phyloP scores from a whole-genome alignment of 2,329 filamentous ascomycete species.

The Neonectria ditissima region DNA sequence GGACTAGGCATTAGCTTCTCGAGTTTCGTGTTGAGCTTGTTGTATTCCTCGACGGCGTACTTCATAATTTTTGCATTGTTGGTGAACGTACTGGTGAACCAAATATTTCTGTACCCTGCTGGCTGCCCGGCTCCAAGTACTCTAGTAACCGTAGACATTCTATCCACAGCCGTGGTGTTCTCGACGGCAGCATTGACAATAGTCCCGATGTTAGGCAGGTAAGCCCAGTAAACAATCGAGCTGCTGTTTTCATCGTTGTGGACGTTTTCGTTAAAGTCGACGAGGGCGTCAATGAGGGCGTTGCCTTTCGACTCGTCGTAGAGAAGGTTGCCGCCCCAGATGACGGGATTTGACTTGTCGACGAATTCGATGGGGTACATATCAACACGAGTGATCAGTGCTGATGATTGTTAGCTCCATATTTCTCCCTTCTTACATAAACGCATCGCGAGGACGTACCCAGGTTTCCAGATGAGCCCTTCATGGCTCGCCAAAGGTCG shows the following conservation, averaged over 20 bases:
- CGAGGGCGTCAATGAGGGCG: constrained; percentile 46
- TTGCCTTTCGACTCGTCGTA: constrained; percentile 39
- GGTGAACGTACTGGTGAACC: constrained; percentile 52
- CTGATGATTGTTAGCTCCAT: background rate
- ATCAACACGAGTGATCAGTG: constrained; percentile 50
- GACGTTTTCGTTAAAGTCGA: constrained; percentile 48
- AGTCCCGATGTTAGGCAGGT: constrained; percentile 46
- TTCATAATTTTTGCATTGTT: constrained; percentile 51
- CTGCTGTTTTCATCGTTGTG: constrained; percentile 49
- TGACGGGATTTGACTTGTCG: constrained; percentile 40
- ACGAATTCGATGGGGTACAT: constrained; percentile 48
- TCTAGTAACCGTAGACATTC: constrained; percentile 45
- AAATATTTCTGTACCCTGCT: constrained; percentile 47
- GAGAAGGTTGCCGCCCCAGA: constrained; percentile 49
- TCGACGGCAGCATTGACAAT: constrained; percentile 49
- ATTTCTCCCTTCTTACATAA: too few relatives aligned
- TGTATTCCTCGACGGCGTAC: constrained; percentile 49
- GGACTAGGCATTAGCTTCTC: constrained; percentile 41
- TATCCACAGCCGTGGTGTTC: constrained; percentile 46
- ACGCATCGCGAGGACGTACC: constrained; percentile 38
- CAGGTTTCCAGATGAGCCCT: constrained; percentile 61
- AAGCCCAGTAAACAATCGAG: constrained; percentile 50
- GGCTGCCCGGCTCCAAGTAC: constrained; percentile 48
- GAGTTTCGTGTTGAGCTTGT: constrained; percentile 43
- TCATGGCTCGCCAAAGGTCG: constrained; percentile 60